Evolutionary conservation across 169 alveolate genomes (phyloP).

Genomic region (Toxoplasma gondii): DNA sequence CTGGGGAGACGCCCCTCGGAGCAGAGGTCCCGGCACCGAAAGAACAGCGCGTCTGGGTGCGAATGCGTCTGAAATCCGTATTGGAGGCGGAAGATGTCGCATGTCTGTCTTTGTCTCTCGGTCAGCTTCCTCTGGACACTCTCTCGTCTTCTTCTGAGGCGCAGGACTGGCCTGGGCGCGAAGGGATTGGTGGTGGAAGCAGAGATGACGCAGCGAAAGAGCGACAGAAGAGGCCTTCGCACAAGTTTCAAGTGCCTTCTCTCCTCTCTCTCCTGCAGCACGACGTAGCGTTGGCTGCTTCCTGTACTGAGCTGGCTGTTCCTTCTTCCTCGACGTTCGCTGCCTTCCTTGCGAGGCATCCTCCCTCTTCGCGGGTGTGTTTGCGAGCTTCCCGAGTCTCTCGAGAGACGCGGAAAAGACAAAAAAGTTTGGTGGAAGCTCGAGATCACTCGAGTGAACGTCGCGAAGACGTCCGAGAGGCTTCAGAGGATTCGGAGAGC

Average conservation of each 20-base stretch:
- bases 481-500: not conserved
- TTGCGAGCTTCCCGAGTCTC: too few species aligned
- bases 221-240: not conserved
- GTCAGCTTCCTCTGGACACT: not conserved
- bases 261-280: not conserved
- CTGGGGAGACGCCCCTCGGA: not conserved
- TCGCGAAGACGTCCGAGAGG: not conserved
- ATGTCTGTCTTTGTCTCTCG: not conserved
- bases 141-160: not conserved
- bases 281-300: not conserved
- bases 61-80: not conserved
- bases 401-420: too few species aligned
- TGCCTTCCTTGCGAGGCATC: not conserved
- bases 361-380: conserved; percentile 11
- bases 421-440: not conserved
- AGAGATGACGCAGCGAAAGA: not conserved
- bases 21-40: not conserved
- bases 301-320: not conserved
- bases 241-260: not conserved
- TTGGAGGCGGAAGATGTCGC: conserved; percentile 21
- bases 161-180: too few species aligned
- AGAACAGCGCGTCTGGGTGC: not conserved
- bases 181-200: too few species aligned
- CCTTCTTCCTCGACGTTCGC: not conserved
- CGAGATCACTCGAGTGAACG: conserved; percentile 7